These are phyloP conservation scores for Phytophthora constricta DNA, from an alignment of 352 stramenopile genomes.

Conservation along the genomic window DNA sequence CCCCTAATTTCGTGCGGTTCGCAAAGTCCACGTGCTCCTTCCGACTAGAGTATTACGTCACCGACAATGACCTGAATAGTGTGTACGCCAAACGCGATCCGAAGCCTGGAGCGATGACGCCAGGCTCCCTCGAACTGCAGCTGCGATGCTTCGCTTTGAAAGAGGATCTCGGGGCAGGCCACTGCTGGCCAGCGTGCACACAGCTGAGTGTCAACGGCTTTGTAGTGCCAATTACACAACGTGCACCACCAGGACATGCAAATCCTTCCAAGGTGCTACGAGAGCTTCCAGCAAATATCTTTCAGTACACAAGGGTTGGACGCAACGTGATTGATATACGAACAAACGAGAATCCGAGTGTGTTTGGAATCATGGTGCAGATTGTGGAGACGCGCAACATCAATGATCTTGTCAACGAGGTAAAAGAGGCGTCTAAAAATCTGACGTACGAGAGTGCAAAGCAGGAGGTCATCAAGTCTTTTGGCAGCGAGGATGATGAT, in stretches of 20 bases:
- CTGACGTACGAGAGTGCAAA: slow-evolving; percentile 81
- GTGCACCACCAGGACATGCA: slow-evolving; percentile 71
- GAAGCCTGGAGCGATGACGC: slow-evolving; percentile 58
- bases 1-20: slow-evolving; percentile 73
- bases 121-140: slow-evolving; percentile 74
- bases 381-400: slow-evolving; percentile 75
- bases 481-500: slow-evolving; percentile 81
- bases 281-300: slow-evolving; percentile 78
- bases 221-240: slow-evolving; percentile 67
- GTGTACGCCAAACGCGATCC: slow-evolving; percentile 66
- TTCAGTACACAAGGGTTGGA: slow-evolving; percentile 69
- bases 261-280: slow-evolving; percentile 86
- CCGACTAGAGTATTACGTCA: slow-evolving; percentile 72
- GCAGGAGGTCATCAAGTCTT: slow-evolving; percentile 80
- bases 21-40: slow-evolving; percentile 51
- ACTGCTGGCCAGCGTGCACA: slow-evolving; percentile 75
- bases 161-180: slow-evolving; percentile 68
- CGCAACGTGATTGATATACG: slow-evolving; percentile 79
- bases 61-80: slow-evolving; percentile 76
- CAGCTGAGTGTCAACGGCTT: slow-evolving; percentile 80
- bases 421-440: slow-evolving; percentile 61
- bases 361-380: slow-evolving; percentile 79
- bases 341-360: slow-evolving; percentile 61
- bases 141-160: slow-evolving; percentile 82
- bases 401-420: slow-evolving; percentile 65